Conservation (phyloP, 345 rosid species). For the Salix arbutifolia region DNA sequence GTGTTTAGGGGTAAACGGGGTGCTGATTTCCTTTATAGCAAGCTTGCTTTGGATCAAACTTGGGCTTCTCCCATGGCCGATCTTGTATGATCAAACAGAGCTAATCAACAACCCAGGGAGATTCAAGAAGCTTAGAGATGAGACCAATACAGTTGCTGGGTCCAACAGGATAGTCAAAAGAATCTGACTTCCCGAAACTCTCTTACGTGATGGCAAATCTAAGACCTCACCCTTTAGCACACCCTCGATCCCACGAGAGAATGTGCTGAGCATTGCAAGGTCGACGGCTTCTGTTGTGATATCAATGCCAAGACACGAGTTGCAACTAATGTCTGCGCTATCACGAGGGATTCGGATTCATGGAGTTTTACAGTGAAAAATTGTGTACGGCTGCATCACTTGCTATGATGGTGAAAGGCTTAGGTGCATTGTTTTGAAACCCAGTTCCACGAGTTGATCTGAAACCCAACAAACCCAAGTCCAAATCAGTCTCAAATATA, state of each 20-base stretch:
- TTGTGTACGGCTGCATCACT: constrained; percentile 52
- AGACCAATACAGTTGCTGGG: constrained; percentile 33
- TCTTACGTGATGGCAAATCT: constrained; percentile 42
- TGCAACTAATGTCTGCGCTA: constrained; percentile 34
- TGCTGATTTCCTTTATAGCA: too few relatives aligned
- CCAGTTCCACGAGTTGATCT: too few relatives aligned
- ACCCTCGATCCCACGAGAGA: constrained; percentile 48
- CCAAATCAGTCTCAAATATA: too few relatives aligned
- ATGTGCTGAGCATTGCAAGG: constrained; percentile 38
- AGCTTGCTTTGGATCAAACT: too few relatives aligned
- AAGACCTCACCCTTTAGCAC: constrained; percentile 43
- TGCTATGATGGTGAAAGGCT: constrained; percentile 42
- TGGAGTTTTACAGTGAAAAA: constrained; percentile 25
- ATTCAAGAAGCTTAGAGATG: constrained; percentile 35
- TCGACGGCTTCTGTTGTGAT: constrained; percentile 16
- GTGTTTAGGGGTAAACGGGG: too few relatives aligned
- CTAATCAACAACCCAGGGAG: constrained; percentile 35
- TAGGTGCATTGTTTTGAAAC: constrained; percentile 7
- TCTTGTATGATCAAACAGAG: constrained; percentile 6
- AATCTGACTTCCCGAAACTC: constrained; percentile 38
- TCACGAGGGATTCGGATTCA: constrained; percentile 47
- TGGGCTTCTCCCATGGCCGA: too few relatives aligned
- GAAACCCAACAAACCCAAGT: too few relatives aligned
- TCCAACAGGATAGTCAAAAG: constrained; percentile 30
- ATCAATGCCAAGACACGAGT: constrained; percentile 40